Evolutionary conservation across 768 basidiomycete species (phyloP), one percentile per base, ranked within the genome.

Genomic region (Panaeolus papilionaceus): DNA sequence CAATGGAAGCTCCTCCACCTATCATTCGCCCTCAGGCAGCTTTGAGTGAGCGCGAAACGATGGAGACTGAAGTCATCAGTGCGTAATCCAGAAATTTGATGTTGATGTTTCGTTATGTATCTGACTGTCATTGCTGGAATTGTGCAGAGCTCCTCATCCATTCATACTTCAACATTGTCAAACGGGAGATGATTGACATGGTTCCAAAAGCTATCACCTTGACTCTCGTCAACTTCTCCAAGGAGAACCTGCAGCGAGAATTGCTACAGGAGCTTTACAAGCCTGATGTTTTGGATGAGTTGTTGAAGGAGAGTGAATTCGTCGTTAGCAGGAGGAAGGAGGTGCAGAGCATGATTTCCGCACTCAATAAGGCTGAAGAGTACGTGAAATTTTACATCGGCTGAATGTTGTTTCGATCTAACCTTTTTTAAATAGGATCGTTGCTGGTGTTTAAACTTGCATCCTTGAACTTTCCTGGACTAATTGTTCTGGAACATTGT

Each of bases 41-140:
- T 12, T 81, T 99, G 72, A 98, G 86, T 76, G 98, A 99, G 71
- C 86, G 98, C 64, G 98, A 99, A 83, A 91, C 92, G 38, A 93
- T 99, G 92, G 98, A 99, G 80, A 99, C 97, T 0, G 98, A 99
- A 75, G 96, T 99, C 70, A 99, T 99, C 90, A 99, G 96, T 97
- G 73, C 78, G 94, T 88, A 23, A 39, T 20, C 45, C 23, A 33
- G 12, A 16, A 44, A 18, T 68, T 51, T 62, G 38, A 62, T 64
- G 23, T 66, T 14, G 26, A 64, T 54, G 4, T 33, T n/a, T 49
- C 2, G 12, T 51, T 16, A 61, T 63, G 38, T 58, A 40, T 42
- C 38, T 61, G 9, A 14, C 10, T 16, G 33, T 18, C 42, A 38
- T 33, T 5, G 5, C 5, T 33, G 33, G 33, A 33, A 33, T 33